Base-by-base conservation (phyloP, 2,329 filamentous ascomycete genomes). In the Colletotrichum camelliae region DNA sequence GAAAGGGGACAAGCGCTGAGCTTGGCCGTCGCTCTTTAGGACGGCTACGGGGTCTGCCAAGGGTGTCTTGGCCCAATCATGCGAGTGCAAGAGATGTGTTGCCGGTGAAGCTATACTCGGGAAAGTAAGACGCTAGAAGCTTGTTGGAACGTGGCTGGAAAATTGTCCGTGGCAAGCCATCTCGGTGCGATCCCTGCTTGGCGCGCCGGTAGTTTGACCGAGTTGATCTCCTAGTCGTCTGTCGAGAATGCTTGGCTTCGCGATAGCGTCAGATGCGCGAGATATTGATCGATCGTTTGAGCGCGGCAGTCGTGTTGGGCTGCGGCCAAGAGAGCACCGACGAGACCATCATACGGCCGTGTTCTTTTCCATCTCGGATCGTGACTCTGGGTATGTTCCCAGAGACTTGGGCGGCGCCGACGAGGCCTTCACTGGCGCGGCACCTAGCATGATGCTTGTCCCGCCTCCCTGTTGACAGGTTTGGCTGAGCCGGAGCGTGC, bases 181-280 rank as follows among this genome's bases (percentile, higher is more conserved):
- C 37, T 31, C 29, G 18, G 35, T 13, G 29, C 24, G 52, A 67
- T 52, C 8, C 31, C n/a, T 12, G 24, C 24, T 66, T 67, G 57
- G 62, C 74, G 57, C 60, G 66, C 70, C 74, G 66, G 69, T 60
- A 27, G 27, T 72, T 72, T 72, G 70, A 13, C 35, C 62, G 62
- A 72, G 52, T 35, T 31, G 29, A 60, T 24, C 35, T 67, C 61
- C 61, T 71, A 15, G 37, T 18, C 33, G 29, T 24, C 29, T n/a
- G 31, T 33, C 13, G 21, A 27, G 35, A 35, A 64, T 64, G 27
- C 37, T 29, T 24, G 15, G 39, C n/a, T 24, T 37, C 4, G 9
- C 10, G 31, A 24, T 35, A 16, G 67, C 27, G 67, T 55, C 35
- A 64, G 16, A 66, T 66, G 62, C 62, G 37, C 62, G 37, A 57